A percentile compares a stretch with the other conserved stretches of the same genome.
Conservation (phyloP, 345 rosid species). For the Arabis hirsuta region DNA sequence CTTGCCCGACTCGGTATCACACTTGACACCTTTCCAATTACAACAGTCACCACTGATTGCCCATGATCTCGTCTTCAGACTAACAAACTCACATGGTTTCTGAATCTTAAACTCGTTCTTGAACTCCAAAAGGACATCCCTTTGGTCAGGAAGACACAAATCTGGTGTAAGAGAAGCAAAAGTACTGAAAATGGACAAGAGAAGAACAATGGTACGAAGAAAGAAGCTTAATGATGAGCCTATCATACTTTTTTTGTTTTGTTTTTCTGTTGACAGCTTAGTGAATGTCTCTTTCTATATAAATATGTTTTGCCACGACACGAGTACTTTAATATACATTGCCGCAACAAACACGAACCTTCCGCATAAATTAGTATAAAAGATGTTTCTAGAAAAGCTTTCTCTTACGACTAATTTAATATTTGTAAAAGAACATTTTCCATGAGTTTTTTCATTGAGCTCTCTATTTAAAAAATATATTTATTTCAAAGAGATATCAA, state of each 20-base stretch:
- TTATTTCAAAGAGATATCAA: too few relatives aligned
- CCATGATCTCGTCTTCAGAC: slow-evolving; percentile 4
- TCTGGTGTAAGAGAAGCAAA: slow-evolving; percentile 9
- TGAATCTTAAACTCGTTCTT: slow-evolving; percentile 11
- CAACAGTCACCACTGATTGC: slow-evolving; percentile 13
- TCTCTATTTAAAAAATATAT: too few relatives aligned
- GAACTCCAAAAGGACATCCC: background rate
- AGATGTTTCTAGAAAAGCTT: too few relatives aligned
- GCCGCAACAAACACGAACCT: too few relatives aligned
- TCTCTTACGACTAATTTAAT: too few relatives aligned
- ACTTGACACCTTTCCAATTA: slow-evolving; percentile 26
- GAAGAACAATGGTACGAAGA: slow-evolving; percentile 5
- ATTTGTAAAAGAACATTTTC: too few relatives aligned
- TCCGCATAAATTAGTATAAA: too few relatives aligned
- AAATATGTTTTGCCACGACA: too few relatives aligned
- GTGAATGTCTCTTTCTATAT: too few relatives aligned
- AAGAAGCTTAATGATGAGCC: background rate
- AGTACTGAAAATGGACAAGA: background rate
- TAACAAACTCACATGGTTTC: background rate
- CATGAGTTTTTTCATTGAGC: too few relatives aligned
- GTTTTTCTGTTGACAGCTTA: background rate
- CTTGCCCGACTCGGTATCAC: slow-evolving; percentile 8
- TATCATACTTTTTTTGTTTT: background rate
- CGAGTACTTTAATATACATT: too few relatives aligned
- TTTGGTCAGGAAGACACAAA: background rate